A percentile compares a stretch with the other conserved stretches of the same genome.
Conservation (phyloP, 1,139 yeast genomes). For the Suhomyces terraborum region DNA sequence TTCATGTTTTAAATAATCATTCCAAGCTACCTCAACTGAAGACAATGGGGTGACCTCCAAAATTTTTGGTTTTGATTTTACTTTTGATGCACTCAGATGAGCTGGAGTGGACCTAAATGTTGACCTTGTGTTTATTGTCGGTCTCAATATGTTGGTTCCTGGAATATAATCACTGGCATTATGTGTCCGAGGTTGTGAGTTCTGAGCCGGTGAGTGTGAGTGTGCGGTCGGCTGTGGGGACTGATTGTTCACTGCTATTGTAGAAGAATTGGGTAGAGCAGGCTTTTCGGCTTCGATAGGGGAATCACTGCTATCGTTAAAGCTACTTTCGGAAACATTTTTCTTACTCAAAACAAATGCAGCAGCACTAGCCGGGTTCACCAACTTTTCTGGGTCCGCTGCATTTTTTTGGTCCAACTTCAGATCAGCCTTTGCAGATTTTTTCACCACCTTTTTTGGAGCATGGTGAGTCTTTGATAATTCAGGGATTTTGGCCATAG, state of each 20-base stretch:
- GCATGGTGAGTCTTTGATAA: constrained; percentile 28
- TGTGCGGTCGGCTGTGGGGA: constrained; percentile 2
- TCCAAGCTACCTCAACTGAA: constrained; percentile 70
- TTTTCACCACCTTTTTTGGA: constrained; percentile 16
- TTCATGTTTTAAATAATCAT: constrained; percentile 53
- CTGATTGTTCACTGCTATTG: neutral
- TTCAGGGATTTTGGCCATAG: constrained; percentile 59
- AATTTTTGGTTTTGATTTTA: constrained; percentile 29
- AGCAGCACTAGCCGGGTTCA: constrained; percentile 48
- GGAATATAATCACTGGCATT: constrained; percentile 48
- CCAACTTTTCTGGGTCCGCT: constrained; percentile 23
- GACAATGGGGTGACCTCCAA: constrained; percentile 58
- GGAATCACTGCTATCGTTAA: constrained; percentile 15
- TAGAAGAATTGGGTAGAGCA: no score
- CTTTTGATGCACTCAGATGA: constrained; percentile 17
- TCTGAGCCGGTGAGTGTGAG: neutral
- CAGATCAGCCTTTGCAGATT: constrained; percentile 14
- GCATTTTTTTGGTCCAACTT: constrained; percentile 12
- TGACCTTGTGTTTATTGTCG: constrained; percentile 47
- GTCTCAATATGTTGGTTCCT: constrained; percentile 60
- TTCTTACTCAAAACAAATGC: constrained; percentile 44
- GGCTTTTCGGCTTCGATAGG: constrained; percentile 5
- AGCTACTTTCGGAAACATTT: constrained; percentile 17
- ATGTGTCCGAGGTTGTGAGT: constrained; percentile 3
- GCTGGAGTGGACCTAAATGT: constrained; percentile 27